Conservation (phyloP, 2,329 filamentous ascomycete species). For the Hymenoscyphus repandus region DNA sequence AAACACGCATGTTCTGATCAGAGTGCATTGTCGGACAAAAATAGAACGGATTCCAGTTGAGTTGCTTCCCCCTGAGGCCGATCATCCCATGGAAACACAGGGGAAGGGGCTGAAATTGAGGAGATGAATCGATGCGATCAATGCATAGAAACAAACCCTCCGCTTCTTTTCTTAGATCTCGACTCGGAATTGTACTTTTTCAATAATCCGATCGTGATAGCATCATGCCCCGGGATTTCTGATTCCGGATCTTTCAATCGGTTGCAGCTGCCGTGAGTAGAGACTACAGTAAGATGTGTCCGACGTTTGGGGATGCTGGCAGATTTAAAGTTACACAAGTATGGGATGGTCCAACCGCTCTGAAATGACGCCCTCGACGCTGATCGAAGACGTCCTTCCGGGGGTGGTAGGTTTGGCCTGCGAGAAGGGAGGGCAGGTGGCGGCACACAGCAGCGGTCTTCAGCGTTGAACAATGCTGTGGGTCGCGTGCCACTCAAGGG, state of each 20-base stretch:
- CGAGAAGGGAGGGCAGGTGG: conserved; percentile 17
- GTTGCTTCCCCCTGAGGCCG: conserved; percentile 13
- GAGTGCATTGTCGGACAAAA: conserved; percentile 19
- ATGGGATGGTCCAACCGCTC: conserved; percentile 19
- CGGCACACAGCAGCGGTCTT: conserved; percentile 13
- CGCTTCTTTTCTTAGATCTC: conserved; percentile 10
- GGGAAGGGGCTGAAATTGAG: conserved; percentile 11
- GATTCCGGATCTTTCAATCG: conserved; percentile 19
- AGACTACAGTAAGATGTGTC: conserved; percentile 2
- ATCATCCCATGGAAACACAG: conserved; percentile 18
- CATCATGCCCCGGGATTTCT: background rate
- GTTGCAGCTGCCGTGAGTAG: conserved; percentile 6
- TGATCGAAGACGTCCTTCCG: conserved; percentile 4
- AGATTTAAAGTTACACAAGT: conserved; percentile 13
- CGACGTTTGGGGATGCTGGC: conserved; percentile 19
- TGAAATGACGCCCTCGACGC: conserved; percentile 10
- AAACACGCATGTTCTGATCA: conserved; percentile 15
- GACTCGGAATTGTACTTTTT: conserved; percentile 8
- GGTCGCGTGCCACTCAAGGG: conserved; percentile 16
- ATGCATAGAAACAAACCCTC: conserved; percentile 14
- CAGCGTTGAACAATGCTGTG: conserved; percentile 13
- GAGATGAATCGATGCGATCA: conserved; percentile 16
- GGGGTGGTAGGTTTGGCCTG: conserved; percentile 4
- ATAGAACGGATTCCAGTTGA: conserved; percentile 18
- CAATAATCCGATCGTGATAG: conserved; percentile 1